Conservation (phyloP, 495 filamentous ascomycete species). For the Amniculicola lignicola region DNA sequence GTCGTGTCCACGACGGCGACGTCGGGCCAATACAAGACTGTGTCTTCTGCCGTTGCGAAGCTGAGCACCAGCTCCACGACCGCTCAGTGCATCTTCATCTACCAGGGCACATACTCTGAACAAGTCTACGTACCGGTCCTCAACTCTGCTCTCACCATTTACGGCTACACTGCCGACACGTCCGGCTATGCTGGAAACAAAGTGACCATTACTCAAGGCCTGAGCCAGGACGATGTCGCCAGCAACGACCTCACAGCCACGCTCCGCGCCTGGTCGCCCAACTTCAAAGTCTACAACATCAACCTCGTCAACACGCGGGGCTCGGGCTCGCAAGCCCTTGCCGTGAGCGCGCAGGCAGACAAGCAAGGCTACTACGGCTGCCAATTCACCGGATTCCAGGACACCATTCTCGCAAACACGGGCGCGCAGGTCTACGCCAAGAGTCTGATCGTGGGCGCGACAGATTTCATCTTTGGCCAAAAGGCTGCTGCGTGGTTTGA, state of each 20-base stretch:
- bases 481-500: conserved; percentile 61
- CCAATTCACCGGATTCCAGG: conserved; percentile 57
- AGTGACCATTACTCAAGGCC: conserved; percentile 55
- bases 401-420: conserved; percentile 58
- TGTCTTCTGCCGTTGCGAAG: conserved; percentile 56
- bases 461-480: conserved; percentile 69
- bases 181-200: conserved; percentile 53
- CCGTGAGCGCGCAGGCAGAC: conserved; percentile 52
- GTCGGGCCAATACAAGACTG: conserved; percentile 43
- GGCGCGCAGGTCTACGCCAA: conserved; percentile 57
- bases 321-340: conserved; percentile 56
- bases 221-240: conserved; percentile 42
- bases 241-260: conserved; percentile 51
- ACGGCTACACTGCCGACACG: conserved; percentile 60
- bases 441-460: conserved; percentile 57
- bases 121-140: conserved; percentile 35
- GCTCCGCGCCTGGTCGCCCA: conserved; percentile 51
- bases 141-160: conserved; percentile 50
- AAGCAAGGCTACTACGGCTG: conserved; percentile 59
- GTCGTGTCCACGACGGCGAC: conserved; percentile 46
- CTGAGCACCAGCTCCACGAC: conserved; percentile 36
- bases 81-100: conserved; percentile 62
- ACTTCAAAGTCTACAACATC: conserved; percentile 61
- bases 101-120: conserved; percentile 46
- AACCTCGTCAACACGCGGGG: conserved; percentile 57